Conservation (phyloP, 345 rosid species). For the Eucalyptus globulus region DNA sequence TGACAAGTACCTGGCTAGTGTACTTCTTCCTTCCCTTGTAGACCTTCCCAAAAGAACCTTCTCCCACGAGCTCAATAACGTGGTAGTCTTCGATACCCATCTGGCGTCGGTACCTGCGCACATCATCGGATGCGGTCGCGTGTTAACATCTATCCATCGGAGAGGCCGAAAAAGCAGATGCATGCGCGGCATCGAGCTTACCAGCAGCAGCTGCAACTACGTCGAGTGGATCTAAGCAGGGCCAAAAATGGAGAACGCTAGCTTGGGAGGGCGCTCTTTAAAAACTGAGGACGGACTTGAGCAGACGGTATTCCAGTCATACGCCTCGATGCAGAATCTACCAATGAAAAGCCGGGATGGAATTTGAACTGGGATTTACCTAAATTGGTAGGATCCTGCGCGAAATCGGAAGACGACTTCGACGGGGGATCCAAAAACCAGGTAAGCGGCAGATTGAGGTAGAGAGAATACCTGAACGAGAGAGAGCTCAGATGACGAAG, state of each 20-base stretch:
- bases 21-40: constrained; percentile 82
- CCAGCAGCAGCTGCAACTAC: not conserved
- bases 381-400: not conserved
- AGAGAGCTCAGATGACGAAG: not conserved
- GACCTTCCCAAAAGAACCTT: constrained; percentile 96
- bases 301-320: not conserved
- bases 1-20: constrained; percentile 64
- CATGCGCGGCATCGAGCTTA: not conserved
- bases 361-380: not conserved
- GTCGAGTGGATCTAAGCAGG: not conserved
- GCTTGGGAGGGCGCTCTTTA: not conserved
- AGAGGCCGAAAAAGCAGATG: not conserved
- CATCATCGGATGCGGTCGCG: not conserved
- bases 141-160: not conserved
- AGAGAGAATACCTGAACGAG: not conserved
- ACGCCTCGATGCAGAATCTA: not conserved
- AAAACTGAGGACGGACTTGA: not conserved
- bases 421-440: not conserved
- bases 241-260: not conserved
- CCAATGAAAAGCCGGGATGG: not conserved
- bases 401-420: not conserved
- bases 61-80: constrained; percentile 93
- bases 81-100: constrained; percentile 92
- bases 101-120: not conserved
- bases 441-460: not conserved